phyloP scores from a whole-genome alignment of 2,329 filamentous ascomycete genomes.

The Aquanectria penicillioides region DNA sequence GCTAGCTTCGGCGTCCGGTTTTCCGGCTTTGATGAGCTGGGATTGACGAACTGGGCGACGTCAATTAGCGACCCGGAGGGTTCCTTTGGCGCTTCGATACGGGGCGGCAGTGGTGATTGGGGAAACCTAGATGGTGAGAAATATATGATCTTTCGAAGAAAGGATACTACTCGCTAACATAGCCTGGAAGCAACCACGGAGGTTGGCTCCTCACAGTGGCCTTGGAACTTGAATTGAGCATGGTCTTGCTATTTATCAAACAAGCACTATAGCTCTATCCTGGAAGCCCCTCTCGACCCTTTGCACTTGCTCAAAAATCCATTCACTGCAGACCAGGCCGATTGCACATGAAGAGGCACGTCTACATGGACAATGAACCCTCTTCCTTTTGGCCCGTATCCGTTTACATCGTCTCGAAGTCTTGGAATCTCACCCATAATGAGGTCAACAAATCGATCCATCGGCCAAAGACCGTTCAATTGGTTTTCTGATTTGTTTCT shows the following conservation, averaged over 20 bases:
- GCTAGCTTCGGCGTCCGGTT: neutral
- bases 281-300: too few relatives aligned
- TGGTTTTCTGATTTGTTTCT: neutral
- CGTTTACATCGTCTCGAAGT: slow-evolving; percentile 31
- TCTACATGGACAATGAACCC: slow-evolving; percentile 34
- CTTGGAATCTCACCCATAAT: slow-evolving; percentile 35
- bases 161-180: neutral
- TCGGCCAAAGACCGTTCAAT: slow-evolving; percentile 24
- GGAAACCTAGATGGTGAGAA: neutral
- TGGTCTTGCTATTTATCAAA: too few relatives aligned
- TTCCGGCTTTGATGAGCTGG: neutral
- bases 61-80: too few relatives aligned
- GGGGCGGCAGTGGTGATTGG: neutral
- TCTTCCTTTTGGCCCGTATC: slow-evolving; percentile 33
- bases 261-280: too few relatives aligned
- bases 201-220: neutral
- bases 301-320: too few relatives aligned
- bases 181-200: neutral
- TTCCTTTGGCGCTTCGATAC: neutral
- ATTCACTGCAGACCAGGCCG: slow-evolving; percentile 15
- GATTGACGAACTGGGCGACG: neutral
- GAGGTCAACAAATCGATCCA: slow-evolving; percentile 33
- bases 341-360: slow-evolving; percentile 19
- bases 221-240: slow-evolving; percentile 1
- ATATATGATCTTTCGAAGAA: neutral